These are phyloP conservation scores for Aeschynomene evenia DNA, from an alignment of 306 rosid species.

Conservation along the genomic window DNA sequence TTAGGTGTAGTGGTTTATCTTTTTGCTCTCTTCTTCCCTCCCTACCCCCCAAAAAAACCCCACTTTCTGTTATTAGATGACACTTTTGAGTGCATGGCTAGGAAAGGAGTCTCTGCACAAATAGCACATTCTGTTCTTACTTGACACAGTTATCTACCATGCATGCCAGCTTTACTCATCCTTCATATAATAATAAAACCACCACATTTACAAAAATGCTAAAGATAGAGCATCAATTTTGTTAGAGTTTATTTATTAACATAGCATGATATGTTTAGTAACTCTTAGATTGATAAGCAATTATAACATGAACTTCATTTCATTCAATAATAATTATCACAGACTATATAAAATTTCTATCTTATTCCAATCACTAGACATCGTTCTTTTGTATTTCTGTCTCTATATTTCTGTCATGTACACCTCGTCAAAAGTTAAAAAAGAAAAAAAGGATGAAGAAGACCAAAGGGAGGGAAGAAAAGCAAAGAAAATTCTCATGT, in stretches of 20 bases:
- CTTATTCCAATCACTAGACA: too few relatives aligned
- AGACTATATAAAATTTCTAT: too few relatives aligned
- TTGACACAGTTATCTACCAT: slow-evolving; percentile 2
- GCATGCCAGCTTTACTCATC: slow-evolving; percentile 7
- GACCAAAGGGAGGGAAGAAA: neutral
- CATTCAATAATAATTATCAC: too few relatives aligned
- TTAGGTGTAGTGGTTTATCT: neutral
- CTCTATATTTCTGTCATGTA: too few relatives aligned
- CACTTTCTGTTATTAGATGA: slow-evolving; percentile 12
- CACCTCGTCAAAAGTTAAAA: too few relatives aligned
- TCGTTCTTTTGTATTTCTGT: too few relatives aligned
- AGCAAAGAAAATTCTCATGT: neutral
- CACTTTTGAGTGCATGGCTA: slow-evolving; percentile 9
- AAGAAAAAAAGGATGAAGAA: neutral
- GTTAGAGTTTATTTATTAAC: too few relatives aligned
- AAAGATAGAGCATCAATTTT: too few relatives aligned
- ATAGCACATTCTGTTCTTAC: slow-evolving; percentile 9
- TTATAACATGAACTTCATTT: too few relatives aligned
- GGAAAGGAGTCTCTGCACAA: neutral
- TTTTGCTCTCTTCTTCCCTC: neutral
- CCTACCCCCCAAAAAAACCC: neutral
- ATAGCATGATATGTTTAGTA: too few relatives aligned
- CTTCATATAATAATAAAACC: neutral
- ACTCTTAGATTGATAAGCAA: too few relatives aligned
- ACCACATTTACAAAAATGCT: neutral